Evolutionary conservation across 345 rosid species (phyloP), one percentile per base, ranked within the genome.

Genomic region (Carallia brachiata): DNA sequence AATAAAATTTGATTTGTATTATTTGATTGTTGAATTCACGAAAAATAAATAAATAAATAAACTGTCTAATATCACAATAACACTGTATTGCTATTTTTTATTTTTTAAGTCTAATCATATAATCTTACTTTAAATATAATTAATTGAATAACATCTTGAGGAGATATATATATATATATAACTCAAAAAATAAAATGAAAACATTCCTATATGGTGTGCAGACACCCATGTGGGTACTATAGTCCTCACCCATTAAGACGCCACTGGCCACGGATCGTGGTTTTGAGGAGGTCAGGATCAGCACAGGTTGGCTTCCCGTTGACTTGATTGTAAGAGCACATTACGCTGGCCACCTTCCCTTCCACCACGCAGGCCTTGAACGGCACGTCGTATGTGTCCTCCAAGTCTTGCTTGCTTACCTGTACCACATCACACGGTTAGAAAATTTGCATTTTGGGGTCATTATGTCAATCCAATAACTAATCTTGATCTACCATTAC

Each of bases 291-390:
- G 71, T 78, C 69, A 53, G 87, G 85, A 58, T 95, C 99, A 9
- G 99, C 99, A 70, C 99, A 95, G 1, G 99, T 87, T 16, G 99
- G 99, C 65, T 87, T 85, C 19, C 99, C 99, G 15, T 92, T 95
- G 7, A 95, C 97, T 80, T 90, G 99, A 71, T 95, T 92, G 77
- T 95, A 95, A 30, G 99, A 95, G 73, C 99, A 95, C 99, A 95
- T 95, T 1, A 95, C 97, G 78, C 99, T 92, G 0, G 97, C 96
- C 6, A 92, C 99, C 8, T 78, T 85, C 34, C 99, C 99, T 54
- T 92, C 96, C 76, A 76, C 73, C 34, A 95, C 99, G 63, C 99
- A 95, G 0, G 87, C 79, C 79, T 81, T 90, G 79, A 95, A 95
- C 48, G 99, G 97, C 61, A 90, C 97, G 50, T 88, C 52, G 61